Percentiles rank a stretch among this genome's conserved stretches.
Evolutionary conservation across 495 filamentous ascomycete genomes (phyloP).

Genomic region (Daldinia decipiens): DNA sequence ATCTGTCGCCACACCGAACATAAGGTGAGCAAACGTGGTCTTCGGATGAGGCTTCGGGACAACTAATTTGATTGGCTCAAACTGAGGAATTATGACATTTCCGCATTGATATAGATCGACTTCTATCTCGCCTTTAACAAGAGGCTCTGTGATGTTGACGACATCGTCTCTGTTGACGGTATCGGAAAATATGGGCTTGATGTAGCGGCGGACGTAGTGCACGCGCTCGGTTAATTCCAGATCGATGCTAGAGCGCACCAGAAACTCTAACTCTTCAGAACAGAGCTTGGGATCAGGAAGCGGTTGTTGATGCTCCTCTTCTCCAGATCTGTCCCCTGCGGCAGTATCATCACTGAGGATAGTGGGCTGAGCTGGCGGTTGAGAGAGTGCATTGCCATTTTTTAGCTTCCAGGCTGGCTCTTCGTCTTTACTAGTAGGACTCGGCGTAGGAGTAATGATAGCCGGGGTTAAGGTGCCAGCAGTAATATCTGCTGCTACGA

Average conservation of each 20-base stretch:
- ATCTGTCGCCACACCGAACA: constrained; percentile 69
- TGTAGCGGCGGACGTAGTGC: constrained; percentile 52
- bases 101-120: constrained; percentile 50
- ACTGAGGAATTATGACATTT: constrained; percentile 33
- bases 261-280: constrained; percentile 26
- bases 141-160: constrained; percentile 47
- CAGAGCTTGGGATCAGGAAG: constrained; percentile 34
- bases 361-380: not conserved
- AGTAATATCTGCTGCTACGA: constrained; percentile 2
- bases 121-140: constrained; percentile 44
- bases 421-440: constrained; percentile 13
- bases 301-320: not conserved
- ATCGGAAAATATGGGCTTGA: constrained; percentile 44
- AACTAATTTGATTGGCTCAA: constrained; percentile 46
- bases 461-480: not conserved
- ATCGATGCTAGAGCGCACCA: constrained; percentile 37
- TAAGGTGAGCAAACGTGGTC: constrained; percentile 48
- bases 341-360: not conserved
- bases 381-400: not conserved
- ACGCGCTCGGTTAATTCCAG: constrained; percentile 52
- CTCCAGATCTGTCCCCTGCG: not conserved
- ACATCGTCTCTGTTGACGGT: constrained; percentile 44
- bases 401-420: constrained; percentile 2
- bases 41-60: constrained; percentile 50
- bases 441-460: not conserved